These are phyloP conservation scores for Comarum palustre DNA, from an alignment of 306 rosid species.

Conservation along the genomic window DNA sequence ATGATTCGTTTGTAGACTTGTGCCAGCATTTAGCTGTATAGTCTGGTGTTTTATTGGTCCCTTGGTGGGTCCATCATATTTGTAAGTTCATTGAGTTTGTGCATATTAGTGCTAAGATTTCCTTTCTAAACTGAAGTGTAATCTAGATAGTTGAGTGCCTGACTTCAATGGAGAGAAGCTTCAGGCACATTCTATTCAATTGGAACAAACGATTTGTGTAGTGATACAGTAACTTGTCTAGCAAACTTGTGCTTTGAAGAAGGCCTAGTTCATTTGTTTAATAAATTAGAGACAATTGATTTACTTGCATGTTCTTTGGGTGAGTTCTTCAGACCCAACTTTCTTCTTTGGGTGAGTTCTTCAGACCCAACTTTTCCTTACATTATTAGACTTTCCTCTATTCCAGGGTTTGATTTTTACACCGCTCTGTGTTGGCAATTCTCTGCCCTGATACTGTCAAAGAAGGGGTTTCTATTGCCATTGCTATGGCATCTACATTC, in stretches of 20 bases:
- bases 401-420: too few species aligned
- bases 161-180: slow-evolving; percentile 52
- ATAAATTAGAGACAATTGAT: neutral
- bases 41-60: slow-evolving; percentile 53
- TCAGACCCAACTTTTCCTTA: neutral
- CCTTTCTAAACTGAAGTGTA: slow-evolving; percentile 25
- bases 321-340: neutral
- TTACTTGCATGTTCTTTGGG: neutral
- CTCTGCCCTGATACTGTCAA: too few species aligned
- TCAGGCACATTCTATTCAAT: slow-evolving; percentile 40
- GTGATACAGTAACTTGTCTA: slow-evolving; percentile 1
- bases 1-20: slow-evolving; percentile 71
- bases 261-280: neutral
- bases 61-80: slow-evolving; percentile 47
- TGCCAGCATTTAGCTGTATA: slow-evolving; percentile 71
- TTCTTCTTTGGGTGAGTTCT: neutral
- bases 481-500: too few species aligned
- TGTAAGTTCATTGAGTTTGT: slow-evolving; percentile 51
- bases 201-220: slow-evolving; percentile 13
- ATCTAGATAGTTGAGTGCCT: slow-evolving; percentile 45
- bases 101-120: slow-evolving; percentile 66
- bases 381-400: neutral
- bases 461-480: too few species aligned
- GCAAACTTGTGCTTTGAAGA: slow-evolving; percentile 5
- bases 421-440: too few species aligned